Base-by-base conservation (phyloP, 805 yeast species). In the Lipomyces spencermartinsiae region DNA sequence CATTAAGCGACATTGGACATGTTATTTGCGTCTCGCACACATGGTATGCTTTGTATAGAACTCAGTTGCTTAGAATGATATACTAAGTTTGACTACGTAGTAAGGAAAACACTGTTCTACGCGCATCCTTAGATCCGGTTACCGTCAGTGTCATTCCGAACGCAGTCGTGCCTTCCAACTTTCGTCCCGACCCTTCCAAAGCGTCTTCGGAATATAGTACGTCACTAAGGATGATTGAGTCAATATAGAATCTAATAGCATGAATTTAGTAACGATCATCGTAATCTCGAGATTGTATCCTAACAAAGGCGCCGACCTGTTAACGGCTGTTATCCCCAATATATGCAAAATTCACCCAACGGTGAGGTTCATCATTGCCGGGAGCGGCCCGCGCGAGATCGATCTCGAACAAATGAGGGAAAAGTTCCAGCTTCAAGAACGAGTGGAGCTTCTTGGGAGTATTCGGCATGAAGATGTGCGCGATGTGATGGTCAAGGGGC, bases 361-460 rank as follows among this genome's bases (percentile, higher is more conserved):
- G 19, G 93, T 93, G 1, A 86, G 87, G 62, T 93, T 95, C 72
- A 78, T 94, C 1, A 87, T 95, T 58, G 99, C 98, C 2, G 99
- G 99, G 12, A 96, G 92, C 78, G 99, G 99, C 0, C 99, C 99
- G 0, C 91, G 92, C 74, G 93, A 90, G 73, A 86, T 95, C 9
- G 98, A 95, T 74, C 81, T 95, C 63, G 97, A 93, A 77, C 99
- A 95, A 77, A 93, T 93, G 93, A 84, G 97, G 61, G 99, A 95
- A 77, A 85, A 87, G 68, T 85, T 88, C 77, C 87, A 91, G 69
- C 80, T 95, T 25, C 98, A 95, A 76, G 97, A 94, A 61, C 82
- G 97, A 60, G 98, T 95, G 1, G 87, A 88, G 55, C 82, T 95
- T 16, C 83, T 92, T 43, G 99, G 99, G 0, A 88, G 93, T 14